Conservation (phyloP, 2,329 filamentous ascomycete species). For the Bertia moriformis region DNA sequence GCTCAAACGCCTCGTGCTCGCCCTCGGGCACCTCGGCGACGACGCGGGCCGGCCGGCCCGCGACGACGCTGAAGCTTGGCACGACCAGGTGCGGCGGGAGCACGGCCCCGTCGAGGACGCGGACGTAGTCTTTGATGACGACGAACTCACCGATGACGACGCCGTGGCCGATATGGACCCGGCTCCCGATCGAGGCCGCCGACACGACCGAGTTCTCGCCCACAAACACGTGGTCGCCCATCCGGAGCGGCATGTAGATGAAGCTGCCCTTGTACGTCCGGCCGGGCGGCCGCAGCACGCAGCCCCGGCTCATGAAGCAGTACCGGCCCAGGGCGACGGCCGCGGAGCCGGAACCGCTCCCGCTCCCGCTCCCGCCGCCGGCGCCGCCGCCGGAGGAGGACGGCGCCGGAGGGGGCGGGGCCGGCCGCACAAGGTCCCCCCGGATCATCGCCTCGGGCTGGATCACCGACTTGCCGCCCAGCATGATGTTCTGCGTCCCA, state of each 20-base stretch:
- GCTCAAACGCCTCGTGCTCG: conserved; percentile 46
- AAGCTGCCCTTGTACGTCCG: conserved; percentile 44
- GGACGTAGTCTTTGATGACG: conserved; percentile 86
- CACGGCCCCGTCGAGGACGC: conserved; percentile 70
- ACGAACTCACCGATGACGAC: conserved; percentile 73
- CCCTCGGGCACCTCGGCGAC: conserved; percentile 70
- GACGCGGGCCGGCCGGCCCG: conserved; percentile 63
- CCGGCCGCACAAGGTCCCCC: conserved; percentile 63
- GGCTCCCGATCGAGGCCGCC: conserved; percentile 67
- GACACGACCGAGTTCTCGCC: conserved; percentile 64
- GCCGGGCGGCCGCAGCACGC: conserved; percentile 68
- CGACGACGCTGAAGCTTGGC: conserved; percentile 84
- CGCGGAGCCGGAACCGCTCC: conserved; percentile 39
- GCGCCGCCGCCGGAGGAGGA: conserved; percentile 13
- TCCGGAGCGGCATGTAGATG: conserved; percentile 76
- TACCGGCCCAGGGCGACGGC: conserved; percentile 83
- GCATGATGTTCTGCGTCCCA: conserved; percentile 93
- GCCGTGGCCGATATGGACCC: conserved; percentile 70
- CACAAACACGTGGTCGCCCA: conserved; percentile 89
- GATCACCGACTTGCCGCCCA: conserved; percentile 90
- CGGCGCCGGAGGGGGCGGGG: conserved; percentile 24
- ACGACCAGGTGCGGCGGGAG: conserved; percentile 82
- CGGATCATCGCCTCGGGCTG: conserved; percentile 89
- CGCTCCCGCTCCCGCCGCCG: conserved; percentile 5
- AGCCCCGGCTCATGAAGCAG: conserved; percentile 70